Evolutionary conservation across 139 green algal genomes (phyloP).

Genomic region (Chlamydomonas sp.): DNA sequence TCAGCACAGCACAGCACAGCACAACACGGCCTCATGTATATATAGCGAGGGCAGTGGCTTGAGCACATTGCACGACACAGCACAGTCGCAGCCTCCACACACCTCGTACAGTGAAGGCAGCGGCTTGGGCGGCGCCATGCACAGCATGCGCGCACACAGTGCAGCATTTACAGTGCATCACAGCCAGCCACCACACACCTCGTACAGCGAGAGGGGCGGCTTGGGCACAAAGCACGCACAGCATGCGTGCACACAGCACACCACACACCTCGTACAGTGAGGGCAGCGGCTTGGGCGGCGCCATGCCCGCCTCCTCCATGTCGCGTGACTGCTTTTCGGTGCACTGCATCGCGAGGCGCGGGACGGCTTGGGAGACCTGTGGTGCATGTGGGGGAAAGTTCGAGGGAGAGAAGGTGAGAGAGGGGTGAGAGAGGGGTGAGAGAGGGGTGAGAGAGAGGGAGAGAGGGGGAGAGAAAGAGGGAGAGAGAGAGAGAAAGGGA

Average conservation of each 20-base stretch:
- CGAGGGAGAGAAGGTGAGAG: background rate
- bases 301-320: constrained; percentile 26
- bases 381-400: background rate
- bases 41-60: no score
- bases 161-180: no score
- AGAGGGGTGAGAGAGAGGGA: background rate
- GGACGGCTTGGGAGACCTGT: constrained; percentile 48
- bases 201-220: no score
- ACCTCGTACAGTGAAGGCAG: constrained; percentile 57
- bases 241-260: no score
- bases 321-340: constrained; percentile 42
- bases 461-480: background rate
- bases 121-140: constrained; percentile 29
- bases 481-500: no score
- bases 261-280: constrained; percentile 62
- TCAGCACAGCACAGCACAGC: no score
- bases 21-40: no score
- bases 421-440: background rate
- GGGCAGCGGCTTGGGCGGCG: constrained; percentile 33
- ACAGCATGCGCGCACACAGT: no score
- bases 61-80: no score
- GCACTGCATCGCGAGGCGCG: constrained; percentile 50
- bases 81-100: no score
- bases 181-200: no score
- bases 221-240: no score